Percentiles rank a stretch among this genome's conserved stretches.
Evolutionary conservation across 495 filamentous ascomycete species (phyloP).

Genomic region (Penicillium lagena): DNA sequence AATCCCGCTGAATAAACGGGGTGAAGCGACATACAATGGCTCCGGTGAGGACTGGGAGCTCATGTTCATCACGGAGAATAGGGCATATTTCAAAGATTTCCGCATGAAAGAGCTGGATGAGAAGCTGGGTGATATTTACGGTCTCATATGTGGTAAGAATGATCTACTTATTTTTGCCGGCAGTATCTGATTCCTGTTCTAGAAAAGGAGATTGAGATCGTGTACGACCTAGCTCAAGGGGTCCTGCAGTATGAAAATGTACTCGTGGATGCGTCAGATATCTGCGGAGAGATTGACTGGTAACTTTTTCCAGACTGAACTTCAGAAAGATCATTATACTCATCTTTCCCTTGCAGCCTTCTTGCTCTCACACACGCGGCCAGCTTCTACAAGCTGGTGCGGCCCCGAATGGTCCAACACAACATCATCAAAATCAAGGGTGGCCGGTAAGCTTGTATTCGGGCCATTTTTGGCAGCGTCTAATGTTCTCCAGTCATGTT

Average conservation of each 20-base stretch:
- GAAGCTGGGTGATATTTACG: constrained; percentile 78
- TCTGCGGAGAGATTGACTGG: constrained; percentile 84
- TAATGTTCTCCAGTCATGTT: constrained; percentile 51
- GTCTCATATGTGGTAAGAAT: constrained; percentile 67
- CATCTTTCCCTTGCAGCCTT: constrained; percentile 43
- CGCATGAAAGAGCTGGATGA: constrained; percentile 80
- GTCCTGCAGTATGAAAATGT: constrained; percentile 65
- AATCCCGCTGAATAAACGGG: constrained; percentile 56
- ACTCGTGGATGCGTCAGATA: constrained; percentile 60
- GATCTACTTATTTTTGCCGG: background rate
- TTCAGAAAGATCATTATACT: background rate
- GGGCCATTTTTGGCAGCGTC: no score
- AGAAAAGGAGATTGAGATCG: constrained; percentile 91
- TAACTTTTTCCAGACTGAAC: constrained; percentile 7
- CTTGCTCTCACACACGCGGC: constrained; percentile 78
- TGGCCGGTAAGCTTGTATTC: constrained; percentile 52
- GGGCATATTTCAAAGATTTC: constrained; percentile 81
- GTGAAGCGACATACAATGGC: constrained; percentile 61
- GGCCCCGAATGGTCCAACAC: constrained; percentile 61
- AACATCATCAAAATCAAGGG: constrained; percentile 73
- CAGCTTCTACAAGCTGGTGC: constrained; percentile 61
- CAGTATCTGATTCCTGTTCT: background rate
- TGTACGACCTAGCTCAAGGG: constrained; percentile 67
- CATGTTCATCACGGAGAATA: constrained; percentile 66
- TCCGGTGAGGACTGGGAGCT: constrained; percentile 61